Conservation (phyloP, 495 filamentous ascomycete species). For the Articulospora tetracladia region DNA sequence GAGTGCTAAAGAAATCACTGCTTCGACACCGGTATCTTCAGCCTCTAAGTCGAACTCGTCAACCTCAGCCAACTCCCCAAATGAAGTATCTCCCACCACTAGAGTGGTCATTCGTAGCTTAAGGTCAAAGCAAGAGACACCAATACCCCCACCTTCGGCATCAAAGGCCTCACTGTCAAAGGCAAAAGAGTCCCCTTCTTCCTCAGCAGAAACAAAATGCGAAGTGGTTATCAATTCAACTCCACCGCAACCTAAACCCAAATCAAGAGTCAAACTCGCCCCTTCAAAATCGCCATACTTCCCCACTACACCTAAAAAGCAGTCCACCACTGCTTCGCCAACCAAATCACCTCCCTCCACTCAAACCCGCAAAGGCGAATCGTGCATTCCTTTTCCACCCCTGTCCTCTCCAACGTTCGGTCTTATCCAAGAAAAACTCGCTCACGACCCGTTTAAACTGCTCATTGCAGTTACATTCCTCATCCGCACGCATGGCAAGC, state of each 20-base stretch:
- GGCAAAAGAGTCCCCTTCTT: background rate
- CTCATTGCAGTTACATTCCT: constrained; percentile 78
- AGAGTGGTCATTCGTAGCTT: too few relatives aligned
- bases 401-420: constrained; percentile 63
- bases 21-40: too few relatives aligned
- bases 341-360: background rate
- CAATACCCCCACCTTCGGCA: background rate
- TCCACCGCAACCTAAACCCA: background rate
- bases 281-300: constrained; percentile 40
- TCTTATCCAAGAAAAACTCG: constrained; percentile 78
- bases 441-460: constrained; percentile 64
- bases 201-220: too few relatives aligned
- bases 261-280: constrained; percentile 8
- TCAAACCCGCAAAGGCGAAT: constrained; percentile 38
- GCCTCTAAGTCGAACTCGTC: background rate
- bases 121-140: background rate
- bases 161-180: too few relatives aligned
- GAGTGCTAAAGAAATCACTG: too few relatives aligned
- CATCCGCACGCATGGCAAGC: constrained; percentile 69
- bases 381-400: constrained; percentile 68
- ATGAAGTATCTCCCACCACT: background rate
- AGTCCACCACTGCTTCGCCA: constrained; percentile 26
- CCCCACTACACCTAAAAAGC: constrained; percentile 21
- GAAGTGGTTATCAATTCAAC: too few relatives aligned
- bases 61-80: background rate